Evolutionary conservation across 257 asterid genomes (phyloP).

Genomic region (Ocimum tenuiflorum): DNA sequence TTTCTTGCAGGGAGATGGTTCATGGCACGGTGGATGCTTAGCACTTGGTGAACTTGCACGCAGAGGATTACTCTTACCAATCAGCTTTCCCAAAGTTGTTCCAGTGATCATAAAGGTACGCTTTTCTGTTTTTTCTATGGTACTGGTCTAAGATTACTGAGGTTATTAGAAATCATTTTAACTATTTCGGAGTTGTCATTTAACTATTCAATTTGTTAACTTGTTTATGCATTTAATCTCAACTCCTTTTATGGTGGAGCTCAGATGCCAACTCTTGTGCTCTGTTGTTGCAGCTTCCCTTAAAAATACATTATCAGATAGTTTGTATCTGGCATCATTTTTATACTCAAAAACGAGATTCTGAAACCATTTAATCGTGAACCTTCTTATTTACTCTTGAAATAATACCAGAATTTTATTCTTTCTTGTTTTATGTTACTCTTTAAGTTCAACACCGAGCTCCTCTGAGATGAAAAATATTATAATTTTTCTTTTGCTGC

Average conservation of each 20-base stretch:
- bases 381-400: neutral
- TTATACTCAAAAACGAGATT: too few species aligned
- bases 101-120: conserved; percentile 81
- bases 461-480: neutral
- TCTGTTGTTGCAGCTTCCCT: neutral
- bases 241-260: neutral
- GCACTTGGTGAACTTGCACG: conserved; percentile 98
- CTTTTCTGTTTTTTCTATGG: conserved; percentile 10
- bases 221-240: neutral
- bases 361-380: neutral
- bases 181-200: neutral
- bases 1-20: conserved; percentile 81
- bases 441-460: neutral
- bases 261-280: neutral
- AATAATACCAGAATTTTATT: conserved; percentile 4
- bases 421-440: conserved; percentile 3
- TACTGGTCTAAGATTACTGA: neutral
- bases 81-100: conserved; percentile 76
- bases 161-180: neutral
- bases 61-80: conserved; percentile 85
- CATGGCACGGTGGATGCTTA: conserved; percentile 99
- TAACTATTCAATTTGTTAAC: too few species aligned
- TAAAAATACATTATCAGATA: neutral
- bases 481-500: conserved; percentile 5
- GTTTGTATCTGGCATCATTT: neutral